A percentile compares a stretch with the other conserved stretches of the same genome.
Evolutionary conservation across 129 eudicot genomes (phyloP).

Genomic region (Smallanthus sonchifolius): DNA sequence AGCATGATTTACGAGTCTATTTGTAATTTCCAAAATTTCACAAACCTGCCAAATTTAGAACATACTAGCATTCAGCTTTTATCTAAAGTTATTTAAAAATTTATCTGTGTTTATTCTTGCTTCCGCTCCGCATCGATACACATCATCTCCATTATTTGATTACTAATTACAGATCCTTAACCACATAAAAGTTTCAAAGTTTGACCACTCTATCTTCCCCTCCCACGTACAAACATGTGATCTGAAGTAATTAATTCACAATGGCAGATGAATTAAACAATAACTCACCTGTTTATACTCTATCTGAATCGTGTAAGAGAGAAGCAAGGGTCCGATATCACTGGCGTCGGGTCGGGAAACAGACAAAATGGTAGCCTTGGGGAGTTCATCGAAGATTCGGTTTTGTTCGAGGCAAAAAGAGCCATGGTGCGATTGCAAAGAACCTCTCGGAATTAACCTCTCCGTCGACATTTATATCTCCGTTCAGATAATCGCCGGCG

Average conservation of each 20-base stretch:
- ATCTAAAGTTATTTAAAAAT: too few species aligned
- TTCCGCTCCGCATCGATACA: too few species aligned
- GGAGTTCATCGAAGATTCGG: conserved; percentile 75
- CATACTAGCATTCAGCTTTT: too few species aligned
- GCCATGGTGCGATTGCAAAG: conserved; percentile 32
- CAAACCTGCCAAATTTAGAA: too few species aligned
- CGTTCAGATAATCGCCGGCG: conserved; percentile 23
- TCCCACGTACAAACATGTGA: background rate
- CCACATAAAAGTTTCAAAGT: background rate
- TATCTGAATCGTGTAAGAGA: conserved; percentile 79
- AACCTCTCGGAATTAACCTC: conserved; percentile 38
- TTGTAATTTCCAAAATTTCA: too few species aligned
- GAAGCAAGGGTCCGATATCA: conserved; percentile 84
- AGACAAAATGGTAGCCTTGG: conserved; percentile 65
- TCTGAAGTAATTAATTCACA: background rate
- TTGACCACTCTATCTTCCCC: background rate
- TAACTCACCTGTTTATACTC: conserved; percentile 73
- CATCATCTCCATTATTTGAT: conserved; percentile 1
- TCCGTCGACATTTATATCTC: conserved; percentile 50
- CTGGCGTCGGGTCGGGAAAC: conserved; percentile 79
- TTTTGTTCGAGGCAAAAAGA: conserved; percentile 17
- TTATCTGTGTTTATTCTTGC: too few species aligned
- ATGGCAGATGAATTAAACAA: background rate
- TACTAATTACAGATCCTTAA: conserved; percentile 11
- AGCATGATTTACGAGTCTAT: too few species aligned